These are phyloP conservation scores for Plectosphaerella cucumerina DNA, from an alignment of 2,329 filamentous ascomycete genomes.

Conservation along the genomic window DNA sequence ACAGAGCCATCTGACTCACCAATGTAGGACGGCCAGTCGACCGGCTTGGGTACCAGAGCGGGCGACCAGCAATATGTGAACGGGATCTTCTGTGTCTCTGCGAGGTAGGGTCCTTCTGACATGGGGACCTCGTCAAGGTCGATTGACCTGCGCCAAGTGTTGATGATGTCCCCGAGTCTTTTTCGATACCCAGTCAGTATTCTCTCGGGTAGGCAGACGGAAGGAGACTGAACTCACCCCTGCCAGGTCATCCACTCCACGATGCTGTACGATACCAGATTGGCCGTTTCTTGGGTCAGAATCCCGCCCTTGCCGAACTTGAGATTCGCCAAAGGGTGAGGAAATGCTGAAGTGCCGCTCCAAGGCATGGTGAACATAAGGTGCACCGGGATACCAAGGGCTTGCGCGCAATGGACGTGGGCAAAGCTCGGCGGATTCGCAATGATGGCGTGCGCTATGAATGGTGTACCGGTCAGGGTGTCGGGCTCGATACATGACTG, in stretches of 20 bases:
- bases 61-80: conserved; percentile 79
- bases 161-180: conserved; percentile 72
- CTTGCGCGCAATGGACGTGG: conserved; percentile 42
- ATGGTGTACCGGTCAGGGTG: conserved; percentile 21
- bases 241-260: conserved; percentile 78
- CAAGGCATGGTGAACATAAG: conserved; percentile 64
- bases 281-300: conserved; percentile 61
- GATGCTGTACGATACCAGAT: conserved; percentile 67
- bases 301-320: conserved; percentile 48
- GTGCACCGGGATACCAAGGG: conserved; percentile 37
- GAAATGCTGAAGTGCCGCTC: conserved; percentile 67
- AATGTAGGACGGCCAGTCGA: conserved; percentile 60
- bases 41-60: conserved; percentile 60
- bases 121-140: conserved; percentile 64
- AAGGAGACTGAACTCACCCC: conserved; percentile 32
- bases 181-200: conserved; percentile 6
- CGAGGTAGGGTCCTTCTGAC: conserved; percentile 68
- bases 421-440: conserved; percentile 44
- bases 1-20: conserved; percentile 23
- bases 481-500: conserved; percentile 16
- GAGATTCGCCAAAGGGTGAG: conserved; percentile 69
- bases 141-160: conserved; percentile 67
- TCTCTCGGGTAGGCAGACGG: background rate
- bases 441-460: conserved; percentile 45
- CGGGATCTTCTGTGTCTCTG: conserved; percentile 63